phyloP scores from a whole-genome alignment of 2,329 filamentous ascomycete genomes.

The Colletotrichum sp. region DNA sequence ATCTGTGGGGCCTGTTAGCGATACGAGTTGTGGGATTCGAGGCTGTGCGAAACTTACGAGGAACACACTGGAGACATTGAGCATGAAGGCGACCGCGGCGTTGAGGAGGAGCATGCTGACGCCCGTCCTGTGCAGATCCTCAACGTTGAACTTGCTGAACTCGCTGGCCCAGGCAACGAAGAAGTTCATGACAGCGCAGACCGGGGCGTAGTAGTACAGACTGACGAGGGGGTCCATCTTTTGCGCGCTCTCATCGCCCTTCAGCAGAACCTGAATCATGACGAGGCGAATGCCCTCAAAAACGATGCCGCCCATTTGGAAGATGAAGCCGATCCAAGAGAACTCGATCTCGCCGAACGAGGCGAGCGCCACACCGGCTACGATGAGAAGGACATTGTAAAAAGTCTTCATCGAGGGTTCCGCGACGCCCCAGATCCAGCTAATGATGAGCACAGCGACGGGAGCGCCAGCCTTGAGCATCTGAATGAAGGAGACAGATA shows the following conservation, averaged over 20 bases:
- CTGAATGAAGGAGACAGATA: constrained; percentile 73
- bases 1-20: constrained; percentile 61
- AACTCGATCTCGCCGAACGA: constrained; percentile 72
- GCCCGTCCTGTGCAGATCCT: constrained; percentile 70
- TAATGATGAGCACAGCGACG: constrained; percentile 69
- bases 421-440: constrained; percentile 64
- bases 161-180: constrained; percentile 74
- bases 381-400: constrained; percentile 56
- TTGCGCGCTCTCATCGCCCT: constrained; percentile 65
- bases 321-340: constrained; percentile 68
- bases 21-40: neutral
- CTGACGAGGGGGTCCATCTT: constrained; percentile 91
- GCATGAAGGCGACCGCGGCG: constrained; percentile 77
- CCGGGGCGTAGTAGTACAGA: constrained; percentile 88
- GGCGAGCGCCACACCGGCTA: constrained; percentile 56
- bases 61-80: constrained; percentile 88
- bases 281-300: constrained; percentile 84
- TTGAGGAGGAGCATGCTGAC: constrained; percentile 72
- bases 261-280: constrained; percentile 85
- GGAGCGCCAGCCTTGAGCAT: constrained; percentile 75
- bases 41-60: constrained; percentile 61
- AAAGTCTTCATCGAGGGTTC: constrained; percentile 50
- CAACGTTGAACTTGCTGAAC: constrained; percentile 67
- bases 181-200: constrained; percentile 83
- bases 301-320: constrained; percentile 76